Percentiles rank a stretch among this genome's conserved stretches.
Conservation (phyloP, 495 filamentous ascomycete species). For the Apiosordaria backusii region DNA sequence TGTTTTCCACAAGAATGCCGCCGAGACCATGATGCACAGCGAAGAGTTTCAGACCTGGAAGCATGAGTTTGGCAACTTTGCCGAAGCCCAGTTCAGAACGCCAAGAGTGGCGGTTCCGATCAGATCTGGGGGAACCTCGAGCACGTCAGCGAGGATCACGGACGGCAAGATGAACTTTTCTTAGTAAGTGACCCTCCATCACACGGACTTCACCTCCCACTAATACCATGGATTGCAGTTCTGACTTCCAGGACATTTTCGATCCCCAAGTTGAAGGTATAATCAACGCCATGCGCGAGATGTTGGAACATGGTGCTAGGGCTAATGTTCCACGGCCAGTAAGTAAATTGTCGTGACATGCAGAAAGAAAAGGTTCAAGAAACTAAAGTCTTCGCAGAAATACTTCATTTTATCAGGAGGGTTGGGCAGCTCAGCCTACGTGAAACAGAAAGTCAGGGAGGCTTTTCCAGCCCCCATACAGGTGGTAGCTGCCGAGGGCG, state of each 20-base stretch:
- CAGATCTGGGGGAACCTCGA: neutral
- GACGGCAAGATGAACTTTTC: constrained; percentile 7
- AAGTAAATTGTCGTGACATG: neutral
- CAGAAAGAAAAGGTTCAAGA: neutral
- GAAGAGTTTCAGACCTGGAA: constrained; percentile 4
- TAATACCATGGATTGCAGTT: neutral
- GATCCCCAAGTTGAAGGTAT: neutral
- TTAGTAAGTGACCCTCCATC: neutral
- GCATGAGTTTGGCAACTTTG: neutral
- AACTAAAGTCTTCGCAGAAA: neutral
- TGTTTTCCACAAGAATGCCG: neutral
- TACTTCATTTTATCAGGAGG: constrained; percentile 1
- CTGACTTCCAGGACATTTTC: neutral
- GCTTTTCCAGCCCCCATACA: neutral
- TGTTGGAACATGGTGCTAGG: neutral
- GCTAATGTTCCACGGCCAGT: neutral
- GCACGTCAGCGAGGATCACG: neutral
- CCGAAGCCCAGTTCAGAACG: neutral
- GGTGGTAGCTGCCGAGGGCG: neutral
- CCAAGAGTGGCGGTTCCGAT: neutral
- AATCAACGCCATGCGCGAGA: neutral
- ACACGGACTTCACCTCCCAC: neutral
- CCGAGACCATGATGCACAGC: neutral
- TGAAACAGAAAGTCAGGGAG: neutral
- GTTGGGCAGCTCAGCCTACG: neutral